Evolutionary conservation across 1,284 basidiomycete genomes (phyloP), one percentile per base, ranked within the genome.

Genomic region (Malassezia yamatoensis): DNA sequence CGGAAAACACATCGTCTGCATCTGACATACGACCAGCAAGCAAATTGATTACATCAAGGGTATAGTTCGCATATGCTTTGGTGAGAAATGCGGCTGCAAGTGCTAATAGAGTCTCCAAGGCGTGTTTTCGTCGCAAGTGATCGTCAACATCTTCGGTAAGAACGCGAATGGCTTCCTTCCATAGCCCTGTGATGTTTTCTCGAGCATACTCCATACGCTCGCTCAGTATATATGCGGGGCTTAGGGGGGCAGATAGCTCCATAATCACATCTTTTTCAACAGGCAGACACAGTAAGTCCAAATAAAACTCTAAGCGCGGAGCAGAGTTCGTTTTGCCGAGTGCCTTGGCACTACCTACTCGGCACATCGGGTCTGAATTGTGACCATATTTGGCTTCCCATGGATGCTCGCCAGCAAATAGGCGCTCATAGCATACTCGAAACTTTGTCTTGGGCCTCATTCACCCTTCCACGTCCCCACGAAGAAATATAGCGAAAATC

Each of bases 1-100:
- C 50, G 18, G 53, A 65, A 24, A 72, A 72, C 38, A 68, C 62
- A 6, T 70, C 67, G 46, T 72, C 69, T 15, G 68, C 68, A 15
- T 72, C 69, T 15, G 67, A 65, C 66, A 72, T 72, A n/a, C 68
- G 63, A 1, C 66, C 66, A 1, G 68, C 69, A 39, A 72, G 59
- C 40, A 72, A 54, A 20, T 60, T 59, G 44, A 72, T 67, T 48
- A 70, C 49, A 44, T 70, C 68, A 20, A 70, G 64, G 11, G 68
- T 61, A 51, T 67, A 65, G 54, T 71, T 65, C 38, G 64, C 52
- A 51, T 69, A 66, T 5, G 58, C 49, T 52, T 70, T 70, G 51
- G 49, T 60, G 45, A 72, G 61, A 48, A 72, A 59, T 16, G 66
- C 60, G 20, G 53, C 55, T 7, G 69, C 70, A 9, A 72, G 55